Base-by-base conservation (phyloP, 2,329 filamentous ascomycete genomes). In the Colletotrichum brevisporum region DNA sequence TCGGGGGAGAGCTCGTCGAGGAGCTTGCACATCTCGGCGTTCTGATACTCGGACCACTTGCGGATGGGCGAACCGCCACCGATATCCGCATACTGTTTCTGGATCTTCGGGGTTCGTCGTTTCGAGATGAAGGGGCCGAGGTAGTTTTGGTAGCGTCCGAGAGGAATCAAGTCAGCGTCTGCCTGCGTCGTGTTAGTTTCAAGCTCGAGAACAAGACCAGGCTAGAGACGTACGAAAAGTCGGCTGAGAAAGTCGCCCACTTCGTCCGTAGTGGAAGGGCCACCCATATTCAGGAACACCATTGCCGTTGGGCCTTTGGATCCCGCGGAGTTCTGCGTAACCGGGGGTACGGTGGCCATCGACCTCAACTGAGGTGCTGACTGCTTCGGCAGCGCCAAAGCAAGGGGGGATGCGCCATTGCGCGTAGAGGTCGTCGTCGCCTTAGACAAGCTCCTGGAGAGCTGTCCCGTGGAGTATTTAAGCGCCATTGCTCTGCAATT, bases 211-310 rank as follows among this genome's bases (percentile, higher is more conserved):
- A 15, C 18, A 8, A 21, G 21, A 9, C 18, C 47, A 18, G 13
- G 48, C 47, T 53, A 18, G 50, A 51, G 45, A 82, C 92, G 68
- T 88, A 97, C 95, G 83, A 99, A 99, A 74, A 99, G 85, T 74
- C 95, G 90, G 79, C 92, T 96, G 55, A 99, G 83, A 78, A 98
- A 99, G 80, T 92, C 90, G 75, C 92, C 91, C 43, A 99, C 96
- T 83, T 99, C 94, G 73, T 91, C 89, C 5, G 92, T 92, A 4
- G 93, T 97, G 1, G 94, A 93, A 3, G 96, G 96, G 0, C 96
- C 96, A 69, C 96, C 96, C 96, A 99, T 99, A 82, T 99, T 99
- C 83, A 99, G 89, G 77, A 99, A 98, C 15, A 99, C 96, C 90
- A 99, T 98, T 51, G 96, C 96, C 5, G 96, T 99, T 8, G 95